Base-by-base conservation (phyloP, 179 eudicot species). In the Nepenthes alata region DNA sequence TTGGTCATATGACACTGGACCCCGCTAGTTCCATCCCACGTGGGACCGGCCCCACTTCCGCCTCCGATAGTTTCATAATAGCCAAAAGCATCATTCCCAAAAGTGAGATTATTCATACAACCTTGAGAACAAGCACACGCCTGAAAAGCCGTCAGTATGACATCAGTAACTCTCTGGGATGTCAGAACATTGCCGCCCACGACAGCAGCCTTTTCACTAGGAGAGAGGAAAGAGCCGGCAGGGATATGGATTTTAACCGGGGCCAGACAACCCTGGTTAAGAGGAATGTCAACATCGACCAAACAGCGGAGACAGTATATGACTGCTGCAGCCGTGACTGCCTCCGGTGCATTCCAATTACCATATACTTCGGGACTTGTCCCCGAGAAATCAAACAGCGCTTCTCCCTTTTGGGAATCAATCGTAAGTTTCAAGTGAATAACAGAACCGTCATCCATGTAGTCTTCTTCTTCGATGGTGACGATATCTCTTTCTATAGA, bases 41-140 rank as follows among this genome's bases (percentile, higher is more conserved):
- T 64, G 60, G 98, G 96, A 4, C 98, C 98, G 0, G 93, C 98
- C 50, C 98, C 98, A 67, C 90, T 79, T 41, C 98, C 98, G 41
- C 98, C 98, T 63, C 95, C 98, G 37, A 93, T 93, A 2, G 98
- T 93, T 73, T 93, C 96, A 44, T 89, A 93, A 65, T 93, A 93
- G 15, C 98, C 98, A 60, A 93, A 89, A 0, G 88, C 86, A 64
- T 77, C 80, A 47, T 93, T 96, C 50, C 96, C 98, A 45, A 93
- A 93, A 34, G 98, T 93, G 50, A 93, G 83, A 66, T 93, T 93
- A 59, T 93, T 93, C 98, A 93, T 93, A 75, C 98, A 93, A 57
- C 98, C 98, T 73, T 89, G 95, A 60, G 98, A 89, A 67, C 95
- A 87, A 63, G 98, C 98, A 69, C 98, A 93, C 5, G 97, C 98